These are phyloP conservation scores for Penicillium angulare DNA, from an alignment of 495 filamentous ascomycete species.

Conservation along the genomic window DNA sequence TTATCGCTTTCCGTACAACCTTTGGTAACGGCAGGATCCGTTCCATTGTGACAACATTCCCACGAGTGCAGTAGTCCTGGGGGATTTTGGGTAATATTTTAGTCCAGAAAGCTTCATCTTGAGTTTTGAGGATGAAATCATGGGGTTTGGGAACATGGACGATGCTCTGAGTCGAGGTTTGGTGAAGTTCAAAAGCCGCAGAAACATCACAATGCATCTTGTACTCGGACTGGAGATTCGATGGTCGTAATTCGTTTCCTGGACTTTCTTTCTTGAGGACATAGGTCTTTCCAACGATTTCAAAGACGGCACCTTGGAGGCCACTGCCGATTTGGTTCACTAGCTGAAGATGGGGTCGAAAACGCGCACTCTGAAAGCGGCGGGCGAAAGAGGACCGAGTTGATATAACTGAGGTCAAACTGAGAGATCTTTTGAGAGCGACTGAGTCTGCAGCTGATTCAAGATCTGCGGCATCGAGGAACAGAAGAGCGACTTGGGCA, in stretches of 20 bases:
- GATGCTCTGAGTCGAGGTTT: neutral
- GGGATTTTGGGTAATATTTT: slow-evolving; percentile 5
- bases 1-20: slow-evolving; percentile 5
- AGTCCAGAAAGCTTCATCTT: slow-evolving; percentile 2
- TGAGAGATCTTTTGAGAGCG: slow-evolving; percentile 1
- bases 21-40: slow-evolving; percentile 12
- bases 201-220: slow-evolving; percentile 5
- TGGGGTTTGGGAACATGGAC: slow-evolving; percentile 2
- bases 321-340: slow-evolving; percentile 15
- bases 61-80: neutral
- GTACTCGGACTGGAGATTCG: slow-evolving; percentile 6
- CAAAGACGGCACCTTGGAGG: slow-evolving; percentile 13
- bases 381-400: slow-evolving; percentile 6
- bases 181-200: slow-evolving; percentile 3
- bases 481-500: neutral
- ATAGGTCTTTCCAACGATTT: slow-evolving; percentile 3
- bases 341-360: slow-evolving; percentile 3
- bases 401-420: slow-evolving; percentile 1
- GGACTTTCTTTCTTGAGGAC: slow-evolving; percentile 11
- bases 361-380: neutral
- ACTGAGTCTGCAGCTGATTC: neutral
- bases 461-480: neutral
- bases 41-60: slow-evolving; percentile 3
- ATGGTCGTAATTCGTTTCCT: slow-evolving; percentile 5
- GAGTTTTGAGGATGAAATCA: neutral